These are phyloP conservation scores for Ceratobasidium theobromae DNA, from an alignment of 1,284 basidiomycete genomes.

Conservation along the genomic window DNA sequence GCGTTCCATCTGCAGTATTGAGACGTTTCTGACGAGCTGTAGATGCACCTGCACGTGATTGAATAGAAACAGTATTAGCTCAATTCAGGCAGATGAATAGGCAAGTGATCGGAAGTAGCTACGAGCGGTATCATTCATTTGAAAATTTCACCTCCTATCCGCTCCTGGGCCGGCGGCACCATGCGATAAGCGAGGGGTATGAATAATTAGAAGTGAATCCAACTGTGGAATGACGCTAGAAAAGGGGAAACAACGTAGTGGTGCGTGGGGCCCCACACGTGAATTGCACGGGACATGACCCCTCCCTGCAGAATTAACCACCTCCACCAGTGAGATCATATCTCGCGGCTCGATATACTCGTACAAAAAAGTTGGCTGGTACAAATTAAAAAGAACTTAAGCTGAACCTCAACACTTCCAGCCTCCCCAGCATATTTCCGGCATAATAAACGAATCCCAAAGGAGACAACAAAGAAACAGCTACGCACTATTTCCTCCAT, in stretches of 20 bases:
- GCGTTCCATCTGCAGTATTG: constrained; percentile 22
- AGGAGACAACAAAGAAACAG: neutral
- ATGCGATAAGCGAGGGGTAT: neutral
- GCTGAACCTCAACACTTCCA: neutral
- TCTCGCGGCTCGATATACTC: no score
- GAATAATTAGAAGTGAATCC: constrained; percentile 8
- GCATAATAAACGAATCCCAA: no score
- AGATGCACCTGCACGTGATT: constrained; percentile 13
- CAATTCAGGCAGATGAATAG: neutral
- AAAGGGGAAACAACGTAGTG: neutral
- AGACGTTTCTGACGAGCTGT: constrained; percentile 19
- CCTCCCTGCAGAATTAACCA: neutral
- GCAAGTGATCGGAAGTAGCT: neutral
- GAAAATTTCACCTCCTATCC: neutral
- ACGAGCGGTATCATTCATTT: neutral
- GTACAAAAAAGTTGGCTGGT: no score
- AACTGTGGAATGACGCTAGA: neutral
- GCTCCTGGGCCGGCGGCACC: neutral
- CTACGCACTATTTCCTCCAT: constrained; percentile 28
- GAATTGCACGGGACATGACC: neutral
- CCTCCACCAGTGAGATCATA: no score
- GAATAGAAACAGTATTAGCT: neutral
- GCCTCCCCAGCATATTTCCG: no score
- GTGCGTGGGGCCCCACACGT: constrained; percentile 25
- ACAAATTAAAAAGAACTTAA: constrained; percentile 5